Conservation (phyloP, 768 basidiomycete genomes). For the Lactifluus hygrophoroides region DNA sequence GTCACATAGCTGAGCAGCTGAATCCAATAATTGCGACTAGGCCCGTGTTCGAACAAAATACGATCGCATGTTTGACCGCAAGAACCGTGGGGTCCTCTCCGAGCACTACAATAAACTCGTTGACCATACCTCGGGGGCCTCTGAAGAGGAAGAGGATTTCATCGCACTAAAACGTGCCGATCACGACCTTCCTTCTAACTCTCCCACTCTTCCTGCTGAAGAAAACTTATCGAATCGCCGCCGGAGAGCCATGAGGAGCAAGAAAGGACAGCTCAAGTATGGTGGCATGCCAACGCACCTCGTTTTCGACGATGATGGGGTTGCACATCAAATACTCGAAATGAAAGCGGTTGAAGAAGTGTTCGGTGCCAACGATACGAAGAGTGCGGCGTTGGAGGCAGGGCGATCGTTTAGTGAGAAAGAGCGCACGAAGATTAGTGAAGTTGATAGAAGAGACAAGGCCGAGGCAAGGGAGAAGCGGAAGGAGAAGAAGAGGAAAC, state of each 20-base stretch:
- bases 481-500: slow-evolving; percentile 84
- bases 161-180: slow-evolving; percentile 89
- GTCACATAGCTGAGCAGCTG: neutral
- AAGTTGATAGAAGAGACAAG: slow-evolving; percentile 68
- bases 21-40: neutral
- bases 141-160: slow-evolving; percentile 65
- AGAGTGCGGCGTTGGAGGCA: slow-evolving; percentile 53
- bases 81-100: slow-evolving; percentile 88
- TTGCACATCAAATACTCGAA: slow-evolving; percentile 75
- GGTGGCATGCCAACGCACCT: slow-evolving; percentile 62
- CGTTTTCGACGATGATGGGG: slow-evolving; percentile 85
- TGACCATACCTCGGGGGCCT: slow-evolving; percentile 45
- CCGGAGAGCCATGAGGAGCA: slow-evolving; percentile 61
- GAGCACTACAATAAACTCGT: slow-evolving; percentile 86
- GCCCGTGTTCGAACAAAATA: slow-evolving; percentile 77
- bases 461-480: slow-evolving; percentile 81
- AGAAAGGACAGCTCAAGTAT: slow-evolving; percentile 57
- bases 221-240: slow-evolving; percentile 82
- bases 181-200: slow-evolving; percentile 49
- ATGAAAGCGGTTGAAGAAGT: slow-evolving; percentile 64
- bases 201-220: slow-evolving; percentile 25
- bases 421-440: slow-evolving; percentile 64
- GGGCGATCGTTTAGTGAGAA: slow-evolving; percentile 62
- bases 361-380: slow-evolving; percentile 48
- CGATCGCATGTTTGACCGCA: slow-evolving; percentile 95